Base-by-base conservation (phyloP, 2,329 filamentous ascomycete genomes). In the Diplodia intermedia region DNA sequence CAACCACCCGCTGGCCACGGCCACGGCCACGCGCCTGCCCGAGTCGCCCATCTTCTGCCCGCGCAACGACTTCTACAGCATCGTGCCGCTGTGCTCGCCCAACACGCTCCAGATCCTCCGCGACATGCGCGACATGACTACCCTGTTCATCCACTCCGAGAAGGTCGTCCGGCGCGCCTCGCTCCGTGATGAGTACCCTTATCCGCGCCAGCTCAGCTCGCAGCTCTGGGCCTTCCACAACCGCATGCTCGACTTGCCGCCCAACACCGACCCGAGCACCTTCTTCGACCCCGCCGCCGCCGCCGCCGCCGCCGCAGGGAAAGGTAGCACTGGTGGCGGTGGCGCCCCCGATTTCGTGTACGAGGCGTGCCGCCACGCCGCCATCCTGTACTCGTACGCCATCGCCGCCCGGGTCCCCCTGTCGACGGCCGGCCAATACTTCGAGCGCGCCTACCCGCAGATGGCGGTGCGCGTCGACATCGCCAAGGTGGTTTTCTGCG, bases 1-100 rank as follows among this genome's bases (percentile, higher is more conserved):
- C 38, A 47, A 36, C 5, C 23, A 38, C 9, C 36, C 50, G 1
- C 31, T 52, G 8, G 33, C 62, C 20, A 29, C 9, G 20, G 50
- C 20, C 33, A 54, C n/a, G 6, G 26, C 62, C 8, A 60, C 65
- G 9, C 52, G 29, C 12, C 14, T 63, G 3, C 20, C 57, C 57
- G 66, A 68, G 23, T 68, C 66, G 15, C 66, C 66, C 20, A 56
- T 68, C 23, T 68, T 49, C 60, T 63, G 57, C 33, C 66, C 66
- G 18, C 55, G 66, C 33, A 54, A 62, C 31, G 66, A 68, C 36
- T 65, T 68, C 11, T 55, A 68, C 38, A 65, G 7, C 50, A 68
- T 68, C 38, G 14, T 38, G 1, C 23, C 56, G 26, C 57, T 55
- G n/a, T 49, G 60, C 36, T 68, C 66, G 8, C 56, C 43, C 11